Base-by-base conservation (phyloP, 352 stramenopile genomes). In the Thraustochytrium sp. region DNA sequence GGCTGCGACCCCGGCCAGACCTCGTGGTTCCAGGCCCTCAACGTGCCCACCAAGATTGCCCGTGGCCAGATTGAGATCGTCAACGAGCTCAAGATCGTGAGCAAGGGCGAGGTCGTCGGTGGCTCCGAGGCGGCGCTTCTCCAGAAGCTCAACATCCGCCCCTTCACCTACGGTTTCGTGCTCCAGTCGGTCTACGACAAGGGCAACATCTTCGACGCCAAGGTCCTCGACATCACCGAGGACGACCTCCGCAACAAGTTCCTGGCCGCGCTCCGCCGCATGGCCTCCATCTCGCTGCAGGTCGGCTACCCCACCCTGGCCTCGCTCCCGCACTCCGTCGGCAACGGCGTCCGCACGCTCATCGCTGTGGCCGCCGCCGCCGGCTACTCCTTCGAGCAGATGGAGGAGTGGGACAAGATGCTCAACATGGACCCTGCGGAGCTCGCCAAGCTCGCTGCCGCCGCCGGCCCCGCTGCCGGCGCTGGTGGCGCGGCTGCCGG, bases 21-120 rank as follows among this genome's bases (percentile, higher is more conserved):
- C 44, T 95, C 93, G 38, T 99, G 99, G 90, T 99, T 99, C 96
- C 97, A 99, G 90, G 97, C 96, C 51, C 92, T 99, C 82, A 92
- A 96, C 85, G 98, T 99, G 88, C 92, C 94, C 85, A 99, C 97
- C 87, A 99, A 99, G 94, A 99, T 99, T 97, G 93, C 96, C 85
- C 96, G 96, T 88, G 96, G 96, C 93, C 96, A 99, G 90, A 99
- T 99, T 95, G 97, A 99, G 89, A 99, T 99, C 89, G 95, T 97
- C 54, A 93, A 92, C 73, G 93, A 98, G 86, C 95, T 98, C 76
- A 87, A 98, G 55, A 89, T 99, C 40, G 97, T 97, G 85, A 90
- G 91, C 76, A 93, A 93, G 87, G 96, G 96, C 80, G 94, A 98
- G 36, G 98, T 98, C 90, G 97, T 99, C 72, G 95, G 93, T 55